A percentile compares a stretch with the other conserved stretches of the same genome.
Evolutionary conservation across 164 flowering plant genomes (phyloP).

Genomic region (Dillenia turbinata): DNA sequence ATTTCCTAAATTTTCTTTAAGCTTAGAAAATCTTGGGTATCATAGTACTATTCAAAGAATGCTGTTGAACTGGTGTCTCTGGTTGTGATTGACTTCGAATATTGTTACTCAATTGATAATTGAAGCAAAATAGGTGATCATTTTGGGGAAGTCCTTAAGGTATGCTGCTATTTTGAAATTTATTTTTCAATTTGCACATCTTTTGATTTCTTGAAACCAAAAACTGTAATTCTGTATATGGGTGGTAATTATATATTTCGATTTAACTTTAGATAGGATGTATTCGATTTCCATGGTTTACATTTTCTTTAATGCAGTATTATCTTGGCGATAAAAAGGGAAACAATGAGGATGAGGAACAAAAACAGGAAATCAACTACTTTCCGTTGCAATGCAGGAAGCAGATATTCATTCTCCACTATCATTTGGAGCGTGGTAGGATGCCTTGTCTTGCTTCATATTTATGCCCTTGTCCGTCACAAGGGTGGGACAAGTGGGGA

Average conservation of each 20-base stretch:
- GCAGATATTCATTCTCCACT: conserved; percentile 53
- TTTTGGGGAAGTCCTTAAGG: background rate
- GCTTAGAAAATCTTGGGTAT: no score
- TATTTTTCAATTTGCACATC: background rate
- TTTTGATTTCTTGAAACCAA: background rate
- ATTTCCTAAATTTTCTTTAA: no score
- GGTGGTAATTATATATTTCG: conserved; percentile 4
- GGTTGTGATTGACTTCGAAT: background rate
- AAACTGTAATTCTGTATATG: background rate
- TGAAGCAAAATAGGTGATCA: background rate
- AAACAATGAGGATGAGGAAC: conserved; percentile 77
- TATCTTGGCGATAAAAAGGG: conserved; percentile 57
- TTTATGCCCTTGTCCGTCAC: conserved; percentile 41
- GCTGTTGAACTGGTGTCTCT: background rate
- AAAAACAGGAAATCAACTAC: conserved; percentile 75
- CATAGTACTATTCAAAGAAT: no score
- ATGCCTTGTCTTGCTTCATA: conserved; percentile 56
- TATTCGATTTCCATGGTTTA: conserved; percentile 46
- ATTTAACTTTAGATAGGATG: conserved; percentile 24
- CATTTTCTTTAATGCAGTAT: conserved; percentile 52
- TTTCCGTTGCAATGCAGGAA: conserved; percentile 84
- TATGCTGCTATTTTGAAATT: background rate
- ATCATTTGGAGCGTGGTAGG: conserved; percentile 65
- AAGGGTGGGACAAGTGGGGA: conserved; percentile 21
- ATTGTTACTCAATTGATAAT: background rate